A percentile compares a stretch with the other conserved stretches of the same genome.
These are phyloP conservation scores for Populus hybrid DNA, from an alignment of 441 rosid genomes.

Conservation along the genomic window DNA sequence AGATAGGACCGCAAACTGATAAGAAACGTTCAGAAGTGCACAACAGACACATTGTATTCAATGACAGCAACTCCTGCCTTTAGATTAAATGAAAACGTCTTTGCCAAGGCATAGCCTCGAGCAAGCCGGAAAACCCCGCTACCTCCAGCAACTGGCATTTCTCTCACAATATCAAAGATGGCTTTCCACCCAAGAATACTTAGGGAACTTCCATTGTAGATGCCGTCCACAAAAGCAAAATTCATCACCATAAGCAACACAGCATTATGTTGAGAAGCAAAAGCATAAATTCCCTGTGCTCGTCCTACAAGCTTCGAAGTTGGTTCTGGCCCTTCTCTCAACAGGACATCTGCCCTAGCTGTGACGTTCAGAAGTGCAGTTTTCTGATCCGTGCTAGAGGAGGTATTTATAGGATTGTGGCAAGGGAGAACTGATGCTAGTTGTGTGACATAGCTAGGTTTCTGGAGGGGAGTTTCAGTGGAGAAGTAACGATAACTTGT, in stretches of 20 bases:
- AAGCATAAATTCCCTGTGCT: slow-evolving; percentile 31
- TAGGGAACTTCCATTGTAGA: slow-evolving; percentile 32
- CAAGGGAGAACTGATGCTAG: background rate
- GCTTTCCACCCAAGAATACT: slow-evolving; percentile 32
- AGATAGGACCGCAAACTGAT: background rate
- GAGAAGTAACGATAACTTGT: background rate
- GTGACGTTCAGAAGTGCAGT: too few species aligned
- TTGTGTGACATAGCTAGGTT: background rate
- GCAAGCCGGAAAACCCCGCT: slow-evolving; percentile 31
- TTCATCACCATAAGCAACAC: slow-evolving; percentile 32
- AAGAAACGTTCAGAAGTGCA: slow-evolving; percentile 25
- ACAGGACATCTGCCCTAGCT: slow-evolving; percentile 27
- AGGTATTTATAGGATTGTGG: slow-evolving; percentile 1
- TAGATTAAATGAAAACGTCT: slow-evolving; percentile 21
- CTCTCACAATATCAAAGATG: slow-evolving; percentile 26
- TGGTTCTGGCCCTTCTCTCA: slow-evolving; percentile 35
- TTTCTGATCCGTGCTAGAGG: background rate
- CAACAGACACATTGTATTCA: slow-evolving; percentile 36
- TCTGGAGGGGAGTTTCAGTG: background rate
- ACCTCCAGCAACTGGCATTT: slow-evolving; percentile 42
- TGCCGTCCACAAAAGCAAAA: slow-evolving; percentile 27
- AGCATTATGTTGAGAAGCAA: slow-evolving; percentile 31
- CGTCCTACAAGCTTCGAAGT: slow-evolving; percentile 39
- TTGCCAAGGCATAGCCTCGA: slow-evolving; percentile 40
- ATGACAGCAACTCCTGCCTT: slow-evolving; percentile 37